A percentile compares a stretch with the other conserved stretches of the same genome.
phyloP scores from a whole-genome alignment of 495 filamentous ascomycete genomes.

The Neurospora sp. region DNA sequence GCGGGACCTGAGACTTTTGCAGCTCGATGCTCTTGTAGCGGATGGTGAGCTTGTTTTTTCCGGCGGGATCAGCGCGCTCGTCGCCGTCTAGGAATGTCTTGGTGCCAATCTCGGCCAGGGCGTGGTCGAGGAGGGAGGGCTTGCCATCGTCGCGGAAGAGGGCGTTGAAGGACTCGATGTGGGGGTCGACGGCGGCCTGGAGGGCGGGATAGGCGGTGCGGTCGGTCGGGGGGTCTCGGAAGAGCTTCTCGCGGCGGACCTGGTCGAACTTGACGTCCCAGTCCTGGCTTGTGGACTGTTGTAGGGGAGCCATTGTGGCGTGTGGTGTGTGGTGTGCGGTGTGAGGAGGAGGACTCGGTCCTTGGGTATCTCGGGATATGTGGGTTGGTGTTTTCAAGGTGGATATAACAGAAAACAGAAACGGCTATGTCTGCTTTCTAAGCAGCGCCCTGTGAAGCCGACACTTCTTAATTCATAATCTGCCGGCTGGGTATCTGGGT shows the following conservation, averaged over 20 bases:
- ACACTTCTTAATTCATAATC: no score
- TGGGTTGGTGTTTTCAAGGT: neutral
- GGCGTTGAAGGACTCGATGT: slow-evolving; percentile 95
- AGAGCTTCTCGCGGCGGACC: slow-evolving; percentile 72
- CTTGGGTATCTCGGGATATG: neutral
- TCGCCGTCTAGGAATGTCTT: slow-evolving; percentile 80
- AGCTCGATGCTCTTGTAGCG: slow-evolving; percentile 68
- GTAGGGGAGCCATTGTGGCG: slow-evolving; percentile 45
- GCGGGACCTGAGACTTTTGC: slow-evolving; percentile 62
- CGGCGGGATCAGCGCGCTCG: slow-evolving; percentile 38
- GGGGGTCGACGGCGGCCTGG: slow-evolving; percentile 71
- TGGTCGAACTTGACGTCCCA: slow-evolving; percentile 81
- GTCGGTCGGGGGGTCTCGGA: slow-evolving; percentile 77
- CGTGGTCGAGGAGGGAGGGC: slow-evolving; percentile 61
- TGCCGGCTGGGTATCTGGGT: no score
- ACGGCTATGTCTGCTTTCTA: neutral
- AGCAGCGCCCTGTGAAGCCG: neutral
- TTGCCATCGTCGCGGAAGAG: slow-evolving; percentile 57
- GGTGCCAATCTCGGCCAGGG: slow-evolving; percentile 77
- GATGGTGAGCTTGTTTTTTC: slow-evolving; percentile 61
- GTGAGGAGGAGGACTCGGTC: neutral
- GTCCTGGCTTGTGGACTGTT: slow-evolving; percentile 39
- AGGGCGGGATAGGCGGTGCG: slow-evolving; percentile 80
- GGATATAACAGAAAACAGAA: neutral
- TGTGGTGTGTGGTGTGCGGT: neutral